A percentile compares a stretch with the other conserved stretches of the same genome.
Evolutionary conservation across 176 grass and related monocot genomes (phyloP).

Genomic region (Oryza brachyantha): DNA sequence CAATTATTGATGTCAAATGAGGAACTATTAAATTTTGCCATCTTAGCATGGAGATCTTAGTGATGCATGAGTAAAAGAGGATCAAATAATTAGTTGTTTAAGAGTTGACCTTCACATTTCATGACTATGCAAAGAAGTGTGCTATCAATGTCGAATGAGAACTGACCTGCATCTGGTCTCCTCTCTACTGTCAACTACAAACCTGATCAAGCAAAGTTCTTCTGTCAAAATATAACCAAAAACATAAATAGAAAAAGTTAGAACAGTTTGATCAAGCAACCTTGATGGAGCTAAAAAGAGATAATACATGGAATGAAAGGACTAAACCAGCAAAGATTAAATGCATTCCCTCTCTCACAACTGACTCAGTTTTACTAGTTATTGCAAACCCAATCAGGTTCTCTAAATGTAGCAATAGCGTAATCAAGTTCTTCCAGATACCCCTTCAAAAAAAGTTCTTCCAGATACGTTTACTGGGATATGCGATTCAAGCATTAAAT

Average conservation of each 20-base stretch:
- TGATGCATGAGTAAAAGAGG: background rate
- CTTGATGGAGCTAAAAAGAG: background rate
- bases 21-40: background rate
- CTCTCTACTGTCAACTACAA: background rate
- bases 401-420: background rate
- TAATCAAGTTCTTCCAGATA: background rate
- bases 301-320: background rate
- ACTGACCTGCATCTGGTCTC: constrained; percentile 39
- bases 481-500: background rate
- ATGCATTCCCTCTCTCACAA: background rate
- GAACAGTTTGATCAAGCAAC: background rate
- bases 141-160: background rate
- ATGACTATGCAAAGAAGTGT: background rate
- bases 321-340: background rate
- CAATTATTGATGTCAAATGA: background rate
- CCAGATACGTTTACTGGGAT: background rate
- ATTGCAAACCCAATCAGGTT: background rate
- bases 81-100: background rate
- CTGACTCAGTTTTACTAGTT: background rate
- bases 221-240: background rate
- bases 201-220: background rate
- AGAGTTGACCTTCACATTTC: background rate
- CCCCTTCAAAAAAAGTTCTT: no score
- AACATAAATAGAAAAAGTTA: background rate
- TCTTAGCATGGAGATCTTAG: background rate